A percentile compares a stretch with the other conserved stretches of the same genome.
Conservation (phyloP, 2,329 filamentous ascomycete species). For the Aspergillus sp. region DNA sequence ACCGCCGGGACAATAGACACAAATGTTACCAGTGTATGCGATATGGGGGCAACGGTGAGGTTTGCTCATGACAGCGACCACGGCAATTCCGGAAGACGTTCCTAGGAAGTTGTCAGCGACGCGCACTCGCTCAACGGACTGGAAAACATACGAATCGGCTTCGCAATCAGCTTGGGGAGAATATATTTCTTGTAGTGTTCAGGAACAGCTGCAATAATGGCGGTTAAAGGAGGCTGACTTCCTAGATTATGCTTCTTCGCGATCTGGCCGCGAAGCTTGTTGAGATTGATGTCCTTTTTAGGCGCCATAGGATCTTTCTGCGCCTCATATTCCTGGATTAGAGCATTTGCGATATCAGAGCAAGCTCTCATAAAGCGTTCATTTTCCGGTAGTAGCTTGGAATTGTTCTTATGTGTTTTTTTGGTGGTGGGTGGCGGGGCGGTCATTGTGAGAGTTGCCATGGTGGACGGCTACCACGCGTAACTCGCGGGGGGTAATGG, state of each 20-base stretch:
- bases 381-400: conserved; percentile 85
- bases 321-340: conserved; percentile 93
- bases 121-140: background rate
- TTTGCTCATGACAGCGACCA: conserved; percentile 99
- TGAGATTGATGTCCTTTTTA: conserved; percentile 89
- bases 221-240: conserved; percentile 87
- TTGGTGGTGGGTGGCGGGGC: conserved; percentile 53
- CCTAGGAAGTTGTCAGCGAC: conserved; percentile 53
- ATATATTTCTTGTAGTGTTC: conserved; percentile 99
- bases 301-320: conserved; percentile 73
- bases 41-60: conserved; percentile 97
- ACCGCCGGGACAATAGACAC: conserved; percentile 96
- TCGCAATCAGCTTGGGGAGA: conserved; percentile 91
- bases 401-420: conserved; percentile 65
- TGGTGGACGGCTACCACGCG: conserved; percentile 40
- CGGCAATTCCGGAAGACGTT: conserved; percentile 94
- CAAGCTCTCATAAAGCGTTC: conserved; percentile 93
- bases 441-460: conserved; percentile 67
- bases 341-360: conserved; percentile 88
- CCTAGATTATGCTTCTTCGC: conserved; percentile 90
- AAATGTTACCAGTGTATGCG: conserved; percentile 97
- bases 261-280: conserved; percentile 81
- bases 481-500: conserved; percentile 16
- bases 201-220: conserved; percentile 97
- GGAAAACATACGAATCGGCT: conserved; percentile 76